phyloP scores from a whole-genome alignment of 306 rosid species.

The Quillaja saponaria region DNA sequence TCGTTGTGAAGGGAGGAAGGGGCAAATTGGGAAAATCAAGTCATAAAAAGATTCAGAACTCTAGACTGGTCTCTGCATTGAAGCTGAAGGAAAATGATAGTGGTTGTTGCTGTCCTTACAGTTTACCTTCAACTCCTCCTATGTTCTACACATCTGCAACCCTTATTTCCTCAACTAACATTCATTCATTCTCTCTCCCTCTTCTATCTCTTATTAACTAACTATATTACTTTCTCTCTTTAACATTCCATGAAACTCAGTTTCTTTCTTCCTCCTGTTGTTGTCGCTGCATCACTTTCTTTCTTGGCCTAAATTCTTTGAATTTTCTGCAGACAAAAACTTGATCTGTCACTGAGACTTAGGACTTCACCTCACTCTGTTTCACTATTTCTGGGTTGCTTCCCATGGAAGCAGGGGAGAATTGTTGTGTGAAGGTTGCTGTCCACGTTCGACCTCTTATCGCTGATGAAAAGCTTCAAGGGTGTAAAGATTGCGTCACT shows the following conservation, averaged over 20 bases:
- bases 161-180: constrained; percentile 51
- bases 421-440: constrained; percentile 94
- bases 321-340: constrained; percentile 27
- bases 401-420: constrained; percentile 77
- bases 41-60: constrained; percentile 18
- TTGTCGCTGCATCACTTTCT: constrained; percentile 42
- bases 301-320: constrained; percentile 30
- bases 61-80: constrained; percentile 44
- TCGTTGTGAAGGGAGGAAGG: constrained; percentile 34
- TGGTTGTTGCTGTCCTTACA: constrained; percentile 48
- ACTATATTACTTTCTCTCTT: constrained; percentile 27
- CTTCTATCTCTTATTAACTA: neutral
- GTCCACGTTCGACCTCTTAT: constrained; percentile 93
- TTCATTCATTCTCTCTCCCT: constrained; percentile 23
- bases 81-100: constrained; percentile 54
- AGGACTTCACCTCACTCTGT: neutral
- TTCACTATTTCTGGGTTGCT: constrained; percentile 5
- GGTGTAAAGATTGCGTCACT: constrained; percentile 95
- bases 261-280: neutral
- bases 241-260: neutral
- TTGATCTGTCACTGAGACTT: constrained; percentile 23
- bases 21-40: constrained; percentile 34
- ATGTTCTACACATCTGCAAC: neutral
- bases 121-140: constrained; percentile 37
- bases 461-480: constrained; percentile 88